phyloP scores from a whole-genome alignment of 305 asterid genomes.

The Fraxinus latifolia region DNA sequence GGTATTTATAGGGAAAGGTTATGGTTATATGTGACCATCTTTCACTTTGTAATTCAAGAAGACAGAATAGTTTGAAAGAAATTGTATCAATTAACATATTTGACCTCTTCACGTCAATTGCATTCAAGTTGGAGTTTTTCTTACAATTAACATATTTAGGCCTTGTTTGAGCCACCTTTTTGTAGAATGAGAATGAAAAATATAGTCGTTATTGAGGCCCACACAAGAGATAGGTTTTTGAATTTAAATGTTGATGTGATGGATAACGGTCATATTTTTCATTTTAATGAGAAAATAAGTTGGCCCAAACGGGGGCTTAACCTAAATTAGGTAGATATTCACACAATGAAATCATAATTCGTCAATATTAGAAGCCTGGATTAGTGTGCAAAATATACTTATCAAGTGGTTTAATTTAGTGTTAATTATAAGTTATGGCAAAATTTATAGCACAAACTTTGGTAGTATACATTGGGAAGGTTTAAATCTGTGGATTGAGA shows the following conservation, averaged over 20 bases:
- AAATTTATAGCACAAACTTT: background rate
- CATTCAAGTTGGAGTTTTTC: background rate
- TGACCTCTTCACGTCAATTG: background rate
- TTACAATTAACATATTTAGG: background rate
- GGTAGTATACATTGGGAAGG: background rate
- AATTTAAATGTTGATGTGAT: too few species aligned
- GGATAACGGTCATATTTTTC: too few species aligned
- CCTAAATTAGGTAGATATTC: background rate
- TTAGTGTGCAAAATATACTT: background rate
- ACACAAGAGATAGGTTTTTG: too few species aligned
- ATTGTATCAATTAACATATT: background rate
- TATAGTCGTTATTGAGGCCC: too few species aligned
- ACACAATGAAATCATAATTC: background rate
- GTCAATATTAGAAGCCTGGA: background rate
- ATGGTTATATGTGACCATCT: background rate
- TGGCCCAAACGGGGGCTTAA: too few species aligned
- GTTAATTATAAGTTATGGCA: background rate
- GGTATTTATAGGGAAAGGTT: background rate
- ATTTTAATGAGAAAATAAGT: too few species aligned
- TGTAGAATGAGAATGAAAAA: too few species aligned
- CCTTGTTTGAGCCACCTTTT: too few species aligned
- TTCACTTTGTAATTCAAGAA: background rate
- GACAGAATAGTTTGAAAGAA: background rate
- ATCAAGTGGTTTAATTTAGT: background rate
- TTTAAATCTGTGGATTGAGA: background rate